These are phyloP conservation scores for Hymenochaete sp. DNA, from an alignment of 1,284 basidiomycete species.

Conservation along the genomic window DNA sequence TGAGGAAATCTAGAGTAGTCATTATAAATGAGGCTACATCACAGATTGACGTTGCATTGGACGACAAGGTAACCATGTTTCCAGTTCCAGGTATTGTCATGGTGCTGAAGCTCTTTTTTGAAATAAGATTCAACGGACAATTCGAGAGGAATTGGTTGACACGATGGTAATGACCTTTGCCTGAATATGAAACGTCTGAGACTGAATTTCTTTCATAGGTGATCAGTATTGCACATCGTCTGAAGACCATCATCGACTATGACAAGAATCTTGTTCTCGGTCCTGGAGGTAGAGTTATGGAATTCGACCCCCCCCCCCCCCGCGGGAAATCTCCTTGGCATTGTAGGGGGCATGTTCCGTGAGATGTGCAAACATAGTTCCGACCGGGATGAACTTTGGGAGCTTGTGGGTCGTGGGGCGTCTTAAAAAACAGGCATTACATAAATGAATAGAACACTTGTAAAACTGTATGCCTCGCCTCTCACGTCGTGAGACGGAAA, in stretches of 20 bases:
- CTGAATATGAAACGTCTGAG: no score
- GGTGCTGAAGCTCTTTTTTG: constrained; percentile 19
- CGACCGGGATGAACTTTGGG: no score
- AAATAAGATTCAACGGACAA: constrained; percentile 19
- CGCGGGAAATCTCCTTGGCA: no score
- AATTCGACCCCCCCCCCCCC: not conserved
- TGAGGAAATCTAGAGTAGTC: constrained; percentile 25
- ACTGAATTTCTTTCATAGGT: no score
- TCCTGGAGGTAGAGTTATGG: constrained; percentile 12
- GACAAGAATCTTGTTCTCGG: constrained; percentile 25
- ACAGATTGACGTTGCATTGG: constrained; percentile 24
- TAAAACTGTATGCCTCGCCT: no score
- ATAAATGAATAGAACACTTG: not conserved
- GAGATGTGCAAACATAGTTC: no score
- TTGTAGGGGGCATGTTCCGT: no score
- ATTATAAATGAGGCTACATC: constrained; percentile 28
- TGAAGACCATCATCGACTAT: constrained; percentile 30
- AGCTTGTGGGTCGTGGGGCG: not conserved
- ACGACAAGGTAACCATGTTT: constrained; percentile 3
- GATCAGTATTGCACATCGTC: constrained; percentile 30
- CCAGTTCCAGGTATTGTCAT: constrained; percentile 12
- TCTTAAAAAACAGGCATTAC: not conserved
- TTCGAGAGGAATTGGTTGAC: constrained; percentile 22
- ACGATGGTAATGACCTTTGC: no score
- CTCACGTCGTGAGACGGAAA: no score